Base-by-base conservation (phyloP, 306 rosid species). In the Purshia tridentata region DNA sequence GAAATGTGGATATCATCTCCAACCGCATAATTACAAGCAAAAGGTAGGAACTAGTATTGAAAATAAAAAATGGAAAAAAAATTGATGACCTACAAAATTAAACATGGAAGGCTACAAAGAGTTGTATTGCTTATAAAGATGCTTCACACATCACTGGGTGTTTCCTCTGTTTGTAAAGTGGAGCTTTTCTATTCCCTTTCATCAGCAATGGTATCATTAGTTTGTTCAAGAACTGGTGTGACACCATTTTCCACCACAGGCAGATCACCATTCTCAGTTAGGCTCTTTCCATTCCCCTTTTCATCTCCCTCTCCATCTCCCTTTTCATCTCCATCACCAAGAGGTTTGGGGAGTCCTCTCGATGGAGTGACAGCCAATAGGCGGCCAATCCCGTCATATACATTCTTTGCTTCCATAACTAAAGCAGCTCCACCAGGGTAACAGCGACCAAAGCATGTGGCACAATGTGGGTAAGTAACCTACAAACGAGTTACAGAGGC, bases 361-460 rank as follows among this genome's bases (percentile, higher is more conserved):
- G 95, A 80, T 22, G 89, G 81, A 68, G 97, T 82, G 67, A 92
- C 76, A 1, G 83, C 81, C 80, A 91, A 54, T 0, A 95, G 81
- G 74, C 90, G 98, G 70, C 87, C 75, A 29, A 95, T 77, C 82
- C 96, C 98, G 5, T 85, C 84, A 12, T 83, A 94, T 6, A 91
- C 67, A 72, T 77, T 81, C 83, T 88, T 91, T 44, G 93, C 92
- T 50, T 91, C 93, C 88, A 88, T 80, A 54, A 95, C 73, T 74
- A 90, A 69, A 65, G 80, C 77, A 72, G 82, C 83, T 76, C 97
- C 99, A 4, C 96, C 96, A 12, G 89, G 86, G 88, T 90, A 95
- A 83, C 99, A 95, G 58, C 97, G 96, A 48, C 99, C 99, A 68
- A 92, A 95, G 80, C 98, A 91, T 29, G 91, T 85, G 19, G 99